A percentile compares a stretch with the other conserved stretches of the same genome.
Evolutionary conservation across 441 rosid genomes (phyloP).

Genomic region (Corymbia calophylla): DNA sequence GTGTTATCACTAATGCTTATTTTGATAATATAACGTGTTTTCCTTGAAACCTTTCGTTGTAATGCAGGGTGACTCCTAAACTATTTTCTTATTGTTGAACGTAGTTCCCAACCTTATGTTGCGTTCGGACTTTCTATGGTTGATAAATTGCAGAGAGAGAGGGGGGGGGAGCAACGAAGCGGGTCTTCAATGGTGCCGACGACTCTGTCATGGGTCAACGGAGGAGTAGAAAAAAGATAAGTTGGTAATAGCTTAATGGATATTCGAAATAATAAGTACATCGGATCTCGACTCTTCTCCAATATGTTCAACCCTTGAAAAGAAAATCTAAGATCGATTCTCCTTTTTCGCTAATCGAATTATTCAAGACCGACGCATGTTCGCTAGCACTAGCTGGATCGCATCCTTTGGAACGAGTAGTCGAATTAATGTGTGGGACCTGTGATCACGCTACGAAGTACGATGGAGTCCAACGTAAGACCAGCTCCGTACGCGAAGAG

Average conservation of each 20-base stretch:
- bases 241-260: not conserved
- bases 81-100: too few relatives aligned
- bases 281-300: not conserved
- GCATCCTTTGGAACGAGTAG: not conserved
- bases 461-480: conserved; percentile 29
- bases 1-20: not conserved
- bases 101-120: too few relatives aligned
- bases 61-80: not conserved
- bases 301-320: not conserved
- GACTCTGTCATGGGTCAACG: too few relatives aligned
- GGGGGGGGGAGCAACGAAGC: too few relatives aligned
- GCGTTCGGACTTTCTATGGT: too few relatives aligned
- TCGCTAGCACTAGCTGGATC: not conserved
- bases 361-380: not conserved
- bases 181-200: too few relatives aligned
- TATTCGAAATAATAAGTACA: not conserved
- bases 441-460: conserved; percentile 23
- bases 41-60: not conserved
- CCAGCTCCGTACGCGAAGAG: conserved; percentile 38
- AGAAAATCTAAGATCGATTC: not conserved
- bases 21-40: not conserved
- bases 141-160: too few relatives aligned
- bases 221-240: too few relatives aligned
- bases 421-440: not conserved
- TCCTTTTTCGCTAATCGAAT: not conserved